A percentile compares a stretch with the other conserved stretches of the same genome.
Evolutionary conservation across 2,329 filamentous ascomycete genomes (phyloP).

Genomic region (Orbilia oligospora): DNA sequence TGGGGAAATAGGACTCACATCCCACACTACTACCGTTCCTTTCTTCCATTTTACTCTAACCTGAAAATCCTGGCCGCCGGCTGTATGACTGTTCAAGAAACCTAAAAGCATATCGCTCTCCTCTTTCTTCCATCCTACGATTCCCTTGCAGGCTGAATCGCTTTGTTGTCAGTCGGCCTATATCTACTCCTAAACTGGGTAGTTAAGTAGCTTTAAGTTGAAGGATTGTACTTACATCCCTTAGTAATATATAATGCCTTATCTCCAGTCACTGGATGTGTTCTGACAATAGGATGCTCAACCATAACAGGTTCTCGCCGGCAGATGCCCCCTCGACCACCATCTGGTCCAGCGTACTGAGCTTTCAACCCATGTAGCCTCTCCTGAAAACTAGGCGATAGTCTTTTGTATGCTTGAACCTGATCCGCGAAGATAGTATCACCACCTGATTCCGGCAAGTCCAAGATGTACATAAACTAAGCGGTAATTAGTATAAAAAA

Average conservation of each 20-base stretch:
- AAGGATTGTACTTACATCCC: slow-evolving; percentile 74
- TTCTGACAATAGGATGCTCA: slow-evolving; percentile 83
- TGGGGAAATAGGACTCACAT: slow-evolving; percentile 66
- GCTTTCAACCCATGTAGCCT: slow-evolving; percentile 84
- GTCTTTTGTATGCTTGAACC: slow-evolving; percentile 82
- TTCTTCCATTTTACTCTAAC: slow-evolving; percentile 82
- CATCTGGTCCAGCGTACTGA: slow-evolving; percentile 83
- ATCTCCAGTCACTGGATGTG: slow-evolving; percentile 84
- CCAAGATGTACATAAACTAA: slow-evolving; percentile 84
- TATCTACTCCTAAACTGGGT: too few species aligned
- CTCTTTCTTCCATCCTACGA: slow-evolving; percentile 87
- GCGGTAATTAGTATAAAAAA: neutral
- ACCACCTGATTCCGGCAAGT: slow-evolving; percentile 74
- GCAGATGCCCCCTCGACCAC: slow-evolving; percentile 77
- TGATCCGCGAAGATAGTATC: slow-evolving; percentile 88
- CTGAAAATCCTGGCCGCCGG: slow-evolving; percentile 80
- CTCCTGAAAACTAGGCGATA: slow-evolving; percentile 84
- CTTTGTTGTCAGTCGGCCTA: neutral
- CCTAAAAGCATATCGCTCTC: slow-evolving; percentile 84
- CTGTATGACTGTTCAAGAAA: slow-evolving; percentile 83
- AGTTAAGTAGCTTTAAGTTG: neutral
- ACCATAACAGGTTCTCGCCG: slow-evolving; percentile 81
- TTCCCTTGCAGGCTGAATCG: slow-evolving; percentile 66
- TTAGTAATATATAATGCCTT: slow-evolving; percentile 87
- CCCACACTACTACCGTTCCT: slow-evolving; percentile 86